Conservation (phyloP, 1,284 basidiomycete genomes). For the Fomitopsis palustris region DNA sequence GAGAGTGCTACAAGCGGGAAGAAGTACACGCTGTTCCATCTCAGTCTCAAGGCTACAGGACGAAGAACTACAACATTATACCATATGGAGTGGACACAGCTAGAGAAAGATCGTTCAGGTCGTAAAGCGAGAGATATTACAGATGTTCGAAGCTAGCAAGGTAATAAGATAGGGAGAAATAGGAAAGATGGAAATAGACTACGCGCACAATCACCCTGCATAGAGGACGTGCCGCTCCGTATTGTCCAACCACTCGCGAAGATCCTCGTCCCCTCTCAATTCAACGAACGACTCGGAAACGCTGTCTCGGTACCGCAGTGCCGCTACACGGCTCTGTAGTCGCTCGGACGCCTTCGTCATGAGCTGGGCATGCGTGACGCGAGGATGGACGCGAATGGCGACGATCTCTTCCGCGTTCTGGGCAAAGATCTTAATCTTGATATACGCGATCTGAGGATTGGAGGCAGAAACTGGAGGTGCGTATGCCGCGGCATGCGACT, state of each 20-base stretch:
- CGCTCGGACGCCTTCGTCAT: slow-evolving; percentile 89
- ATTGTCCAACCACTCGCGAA: slow-evolving; percentile 78
- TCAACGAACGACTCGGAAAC: slow-evolving; percentile 61
- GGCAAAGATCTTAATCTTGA: slow-evolving; percentile 99
- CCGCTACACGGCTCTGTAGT: slow-evolving; percentile 72
- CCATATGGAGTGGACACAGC: slow-evolving; percentile 13
- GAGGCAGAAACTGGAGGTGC: slow-evolving; percentile 71
- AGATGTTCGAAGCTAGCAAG: slow-evolving; percentile 19
- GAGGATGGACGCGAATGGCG: slow-evolving; percentile 96
- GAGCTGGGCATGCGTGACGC: slow-evolving; percentile 80
- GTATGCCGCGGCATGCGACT: slow-evolving; percentile 46
- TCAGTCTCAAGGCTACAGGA: slow-evolving; percentile 7
- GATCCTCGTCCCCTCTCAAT: slow-evolving; percentile 66
- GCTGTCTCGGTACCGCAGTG: slow-evolving; percentile 75
- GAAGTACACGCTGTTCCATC: slow-evolving; percentile 6
- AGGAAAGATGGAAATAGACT: slow-evolving; percentile 12
- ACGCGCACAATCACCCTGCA: slow-evolving; percentile 50
- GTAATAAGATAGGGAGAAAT: slow-evolving; percentile 26
- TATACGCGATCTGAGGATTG: slow-evolving; percentile 79
- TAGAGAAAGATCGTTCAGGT: slow-evolving; percentile 5
- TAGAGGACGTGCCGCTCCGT: slow-evolving; percentile 90
- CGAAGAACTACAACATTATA: slow-evolving; percentile 9
- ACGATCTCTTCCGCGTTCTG: slow-evolving; percentile 90
- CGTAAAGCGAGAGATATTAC: slow-evolving; percentile 9
- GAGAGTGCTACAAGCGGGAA: background rate